Conservation (phyloP, 2,329 filamentous ascomycete genomes). For the Dactylonectria estremocensis region DNA sequence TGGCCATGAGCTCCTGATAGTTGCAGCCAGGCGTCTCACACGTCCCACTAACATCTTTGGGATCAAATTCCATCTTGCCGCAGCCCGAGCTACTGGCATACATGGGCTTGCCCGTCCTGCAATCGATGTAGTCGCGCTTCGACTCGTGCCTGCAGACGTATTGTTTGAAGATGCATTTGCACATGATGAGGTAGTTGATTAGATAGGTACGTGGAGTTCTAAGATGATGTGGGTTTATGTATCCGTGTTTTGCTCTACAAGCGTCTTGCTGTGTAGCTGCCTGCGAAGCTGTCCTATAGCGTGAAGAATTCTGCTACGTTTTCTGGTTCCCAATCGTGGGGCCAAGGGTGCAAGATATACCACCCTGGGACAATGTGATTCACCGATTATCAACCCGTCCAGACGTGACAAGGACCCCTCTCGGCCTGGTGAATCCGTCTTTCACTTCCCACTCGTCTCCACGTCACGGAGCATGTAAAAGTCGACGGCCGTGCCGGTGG, state of each 20-base stretch:
- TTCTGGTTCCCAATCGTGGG: neutral
- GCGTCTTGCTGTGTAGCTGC: conserved; percentile 6
- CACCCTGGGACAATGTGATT: neutral
- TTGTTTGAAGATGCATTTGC: conserved; percentile 35
- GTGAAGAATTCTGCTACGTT: too few relatives aligned
- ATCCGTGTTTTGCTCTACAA: too few relatives aligned
- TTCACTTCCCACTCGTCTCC: conserved; percentile 26
- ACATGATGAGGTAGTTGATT: conserved; percentile 34
- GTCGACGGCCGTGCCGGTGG: conserved; percentile 52
- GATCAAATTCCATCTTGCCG: conserved; percentile 37
- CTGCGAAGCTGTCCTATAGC: too few relatives aligned
- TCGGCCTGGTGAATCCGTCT: neutral
- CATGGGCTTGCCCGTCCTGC: conserved; percentile 36
- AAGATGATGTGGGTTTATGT: too few relatives aligned
- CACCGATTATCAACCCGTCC: neutral
- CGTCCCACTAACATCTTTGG: neutral
- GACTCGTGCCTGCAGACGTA: conserved; percentile 42
- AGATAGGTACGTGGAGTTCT: neutral
- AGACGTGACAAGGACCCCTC: neutral
- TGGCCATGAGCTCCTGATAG: conserved; percentile 34
- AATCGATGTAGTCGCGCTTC: conserved; percentile 38
- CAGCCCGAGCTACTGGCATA: conserved; percentile 36
- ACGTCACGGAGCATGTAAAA: conserved; percentile 55
- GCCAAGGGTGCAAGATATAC: neutral
- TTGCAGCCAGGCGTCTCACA: conserved; percentile 32